Base-by-base conservation (phyloP, 495 filamentous ascomycete genomes). In the Cercophora samala region DNA sequence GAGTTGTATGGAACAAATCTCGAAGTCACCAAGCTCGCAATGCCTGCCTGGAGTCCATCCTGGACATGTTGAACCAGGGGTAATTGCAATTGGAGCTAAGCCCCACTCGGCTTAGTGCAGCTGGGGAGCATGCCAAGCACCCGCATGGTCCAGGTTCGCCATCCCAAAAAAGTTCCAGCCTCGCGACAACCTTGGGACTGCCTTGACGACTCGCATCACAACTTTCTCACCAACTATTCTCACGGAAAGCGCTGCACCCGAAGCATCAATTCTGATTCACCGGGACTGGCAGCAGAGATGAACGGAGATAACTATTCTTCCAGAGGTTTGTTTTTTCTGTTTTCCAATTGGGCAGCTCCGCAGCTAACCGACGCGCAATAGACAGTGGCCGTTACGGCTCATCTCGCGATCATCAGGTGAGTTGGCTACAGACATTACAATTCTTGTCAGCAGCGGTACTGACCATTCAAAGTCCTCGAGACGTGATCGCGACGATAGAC, bases 271-370 rank as follows among this genome's bases (percentile, higher is more conserved):
- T 67, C 51, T 25, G 15, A 23, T 51, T 37, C 9, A 62, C 37
- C 56, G 32, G 21, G 32, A 69, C 24, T 53, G 58, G 59, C 61
- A 62, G 73, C 75, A 80, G 89, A 66, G 67, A 96, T 96, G 92
- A 95, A 94, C 89, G 90, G 90, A 74, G 91, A 95, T 75, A 88
- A 82, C 72, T 94, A 94, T 78, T 88, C 90, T 67, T 87, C 90
- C 76, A 88, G 91, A 88, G 90, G 90, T 89, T 81, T 78, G 82
- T 72, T 67, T 62, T 42, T 22, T 9, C n/a, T 56, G 53, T 22
- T 54, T 3, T 56, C 53, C 22, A 21, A 19, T 56, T 56, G 53
- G 53, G 53, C 53, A 56, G 53, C 22, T 56, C 53, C 37, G n/a
- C 53, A 56, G 22, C 53, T 56, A 23, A 79, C 75, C 62, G 58